phyloP scores from a whole-genome alignment of 2,329 filamentous ascomycete genomes.

The Pseudogymnoascus sp. region DNA sequence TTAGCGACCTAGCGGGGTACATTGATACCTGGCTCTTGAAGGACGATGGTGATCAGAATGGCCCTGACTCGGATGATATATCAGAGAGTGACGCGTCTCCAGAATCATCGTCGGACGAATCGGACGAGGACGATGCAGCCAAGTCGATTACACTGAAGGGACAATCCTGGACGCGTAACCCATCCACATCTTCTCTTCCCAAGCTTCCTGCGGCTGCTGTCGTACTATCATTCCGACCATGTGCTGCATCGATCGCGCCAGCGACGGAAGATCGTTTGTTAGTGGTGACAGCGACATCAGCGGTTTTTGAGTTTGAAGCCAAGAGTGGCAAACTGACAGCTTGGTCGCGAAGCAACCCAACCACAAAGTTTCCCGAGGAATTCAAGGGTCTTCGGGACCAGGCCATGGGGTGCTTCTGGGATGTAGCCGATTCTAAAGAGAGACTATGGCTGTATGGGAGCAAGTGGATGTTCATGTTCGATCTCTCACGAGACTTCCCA shows the following conservation, averaged over 20 bases:
- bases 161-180: slow-evolving; percentile 70
- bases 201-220: slow-evolving; percentile 59
- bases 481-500: slow-evolving; percentile 63
- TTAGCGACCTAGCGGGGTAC: slow-evolving; percentile 75
- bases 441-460: slow-evolving; percentile 84
- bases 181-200: slow-evolving; percentile 61
- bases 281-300: slow-evolving; percentile 55
- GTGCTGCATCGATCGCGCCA: slow-evolving; percentile 29
- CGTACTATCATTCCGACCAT: slow-evolving; percentile 58
- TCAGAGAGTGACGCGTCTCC: slow-evolving; percentile 28
- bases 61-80: slow-evolving; percentile 21
- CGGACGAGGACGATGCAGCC: slow-evolving; percentile 39
- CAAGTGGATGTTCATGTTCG: slow-evolving; percentile 87
- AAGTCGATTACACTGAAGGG: slow-evolving; percentile 44
- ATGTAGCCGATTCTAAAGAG: slow-evolving; percentile 47
- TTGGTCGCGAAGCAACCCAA: slow-evolving; percentile 80
- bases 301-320: slow-evolving; percentile 74
- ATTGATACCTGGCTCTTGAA: slow-evolving; percentile 76
- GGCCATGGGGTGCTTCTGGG: slow-evolving; percentile 81
- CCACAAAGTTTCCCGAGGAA: slow-evolving; percentile 63
- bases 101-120: slow-evolving; percentile 36
- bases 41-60: slow-evolving; percentile 31
- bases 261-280: slow-evolving; percentile 47
- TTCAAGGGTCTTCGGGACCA: slow-evolving; percentile 71
- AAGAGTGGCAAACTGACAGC: slow-evolving; percentile 68